phyloP scores from a whole-genome alignment of 148 eudicot species.

The Chenopodium suecicum region DNA sequence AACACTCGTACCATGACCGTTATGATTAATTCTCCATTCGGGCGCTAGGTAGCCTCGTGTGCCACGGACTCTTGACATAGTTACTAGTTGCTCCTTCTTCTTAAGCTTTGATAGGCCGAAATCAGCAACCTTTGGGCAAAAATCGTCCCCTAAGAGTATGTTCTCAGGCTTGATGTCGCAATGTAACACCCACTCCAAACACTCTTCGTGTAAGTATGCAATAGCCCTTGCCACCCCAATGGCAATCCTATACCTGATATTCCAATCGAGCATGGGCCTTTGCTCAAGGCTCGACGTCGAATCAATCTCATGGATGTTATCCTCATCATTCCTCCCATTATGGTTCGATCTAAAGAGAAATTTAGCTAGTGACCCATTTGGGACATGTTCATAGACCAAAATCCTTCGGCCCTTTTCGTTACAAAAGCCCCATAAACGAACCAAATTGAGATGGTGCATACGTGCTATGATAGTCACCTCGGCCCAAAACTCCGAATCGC shows the following conservation, averaged over 20 bases:
- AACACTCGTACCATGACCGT: conserved; percentile 33
- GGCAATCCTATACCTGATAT: conserved; percentile 75
- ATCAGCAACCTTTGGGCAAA: conserved; percentile 84
- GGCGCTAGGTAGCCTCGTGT: conserved; percentile 91
- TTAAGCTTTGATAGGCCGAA: conserved; percentile 76
- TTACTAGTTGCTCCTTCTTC: conserved; percentile 69
- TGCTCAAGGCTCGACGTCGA: background rate
- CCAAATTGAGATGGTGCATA: conserved; percentile 90
- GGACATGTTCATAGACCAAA: conserved; percentile 75
- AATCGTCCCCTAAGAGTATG: conserved; percentile 79
- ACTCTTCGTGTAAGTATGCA: conserved; percentile 83
- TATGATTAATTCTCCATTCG: conserved; percentile 46
- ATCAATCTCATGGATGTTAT: conserved; percentile 1
- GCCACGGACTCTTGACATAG: conserved; percentile 59
- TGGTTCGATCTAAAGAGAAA: conserved; percentile 40
- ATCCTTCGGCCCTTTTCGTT: conserved; percentile 75
- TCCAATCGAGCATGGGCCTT: conserved; percentile 78
- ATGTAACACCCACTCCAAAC: conserved; percentile 86
- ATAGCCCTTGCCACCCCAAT: conserved; percentile 89
- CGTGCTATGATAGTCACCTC: conserved; percentile 90
- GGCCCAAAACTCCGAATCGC: conserved; percentile 80
- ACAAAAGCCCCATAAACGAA: conserved; percentile 85
- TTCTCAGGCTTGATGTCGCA: conserved; percentile 92
- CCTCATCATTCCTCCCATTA: background rate
- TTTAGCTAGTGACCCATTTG: conserved; percentile 77